Conservation (phyloP, 768 basidiomycete genomes). For the Infundibulicybe gibba region DNA sequence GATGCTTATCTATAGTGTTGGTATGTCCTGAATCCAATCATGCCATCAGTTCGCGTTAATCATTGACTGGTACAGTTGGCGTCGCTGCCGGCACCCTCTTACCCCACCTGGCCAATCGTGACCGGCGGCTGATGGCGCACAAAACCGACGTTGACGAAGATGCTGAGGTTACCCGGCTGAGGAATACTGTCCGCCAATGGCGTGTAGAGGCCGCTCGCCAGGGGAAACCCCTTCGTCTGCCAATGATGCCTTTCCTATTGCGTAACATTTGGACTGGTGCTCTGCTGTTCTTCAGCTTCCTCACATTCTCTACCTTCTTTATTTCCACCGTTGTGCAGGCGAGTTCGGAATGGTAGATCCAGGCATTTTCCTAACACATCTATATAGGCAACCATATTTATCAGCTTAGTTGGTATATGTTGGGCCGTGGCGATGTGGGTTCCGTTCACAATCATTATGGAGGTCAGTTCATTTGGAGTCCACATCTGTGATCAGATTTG, state of each 20-base stretch:
- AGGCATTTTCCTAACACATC: neutral
- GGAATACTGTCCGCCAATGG: conserved; percentile 74
- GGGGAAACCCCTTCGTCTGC: conserved; percentile 73
- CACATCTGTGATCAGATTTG: neutral
- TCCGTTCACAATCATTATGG: conserved; percentile 97
- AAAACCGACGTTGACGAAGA: conserved; percentile 73
- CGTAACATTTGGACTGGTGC: conserved; percentile 94
- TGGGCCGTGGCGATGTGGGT: conserved; percentile 99
- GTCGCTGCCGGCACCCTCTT: conserved; percentile 78
- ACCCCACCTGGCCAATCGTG: conserved; percentile 78
- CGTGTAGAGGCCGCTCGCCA: conserved; percentile 76
- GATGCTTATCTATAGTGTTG: conserved; percentile 86
- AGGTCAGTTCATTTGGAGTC: conserved; percentile 38
- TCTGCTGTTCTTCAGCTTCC: conserved; percentile 70
- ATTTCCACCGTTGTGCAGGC: conserved; percentile 76
- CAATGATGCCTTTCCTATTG: conserved; percentile 86
- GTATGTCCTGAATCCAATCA: conserved; percentile 36
- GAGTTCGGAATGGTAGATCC: conserved; percentile 7
- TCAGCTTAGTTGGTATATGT: conserved; percentile 85
- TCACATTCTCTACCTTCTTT: conserved; percentile 86
- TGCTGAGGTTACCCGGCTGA: conserved; percentile 66
- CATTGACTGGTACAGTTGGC: conserved; percentile 55
- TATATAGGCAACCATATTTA: conserved; percentile 70
- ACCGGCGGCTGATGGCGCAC: conserved; percentile 72
- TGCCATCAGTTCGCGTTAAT: conserved; percentile 4